Evolutionary conservation across 441 rosid genomes (phyloP), one percentile per base, ranked within the genome.

Genomic region (Melastoma candidum): DNA sequence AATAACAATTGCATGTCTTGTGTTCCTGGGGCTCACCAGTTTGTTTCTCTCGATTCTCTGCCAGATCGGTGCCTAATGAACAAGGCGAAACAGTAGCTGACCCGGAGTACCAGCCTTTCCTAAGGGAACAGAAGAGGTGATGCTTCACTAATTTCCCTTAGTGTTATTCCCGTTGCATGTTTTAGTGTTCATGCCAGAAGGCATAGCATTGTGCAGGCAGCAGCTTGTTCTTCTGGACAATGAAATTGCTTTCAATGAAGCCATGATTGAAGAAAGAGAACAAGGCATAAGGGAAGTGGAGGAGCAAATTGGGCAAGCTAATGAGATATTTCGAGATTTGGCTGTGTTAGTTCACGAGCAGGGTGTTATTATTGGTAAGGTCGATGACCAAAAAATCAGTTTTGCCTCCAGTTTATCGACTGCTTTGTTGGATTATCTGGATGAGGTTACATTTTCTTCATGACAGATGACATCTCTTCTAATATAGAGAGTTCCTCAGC

Each of bases 331-430:
- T 69, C 79, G 72, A 66, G 92, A 84, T 66, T 82, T 81, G 54
- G 87, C 87, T 52, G 85, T 84, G 61, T 71, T 84, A 27, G 87
- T 81, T 59, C 85, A 79, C 36, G 92, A 84, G 47, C 92, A 84
- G 74, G 85, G 85, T 22, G 76, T 77, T 26, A 69, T 81, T 17
- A 77, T 84, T 57, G 92, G 92, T 84, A 66, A 71, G 81, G 59
- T 27, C 41, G 41, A 44, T 51, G 45, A 46, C 64, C 29, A 11
- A 47, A 57, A 7, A 49, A 53, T 59, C 0, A 14, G 36, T 58
- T 46, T 54, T 45, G 48, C 17, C 54, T n/a, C 60, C 12, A 44
- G 11, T 45, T 26, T 53, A 17, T 26, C 24, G 27, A 51, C 6
- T 26, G 41, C 32, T 12, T 50, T 49, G 48, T 8, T 27, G 25